These are phyloP conservation scores for Mycena vitilis DNA, from an alignment of 768 basidiomycete genomes.

Conservation along the genomic window DNA sequence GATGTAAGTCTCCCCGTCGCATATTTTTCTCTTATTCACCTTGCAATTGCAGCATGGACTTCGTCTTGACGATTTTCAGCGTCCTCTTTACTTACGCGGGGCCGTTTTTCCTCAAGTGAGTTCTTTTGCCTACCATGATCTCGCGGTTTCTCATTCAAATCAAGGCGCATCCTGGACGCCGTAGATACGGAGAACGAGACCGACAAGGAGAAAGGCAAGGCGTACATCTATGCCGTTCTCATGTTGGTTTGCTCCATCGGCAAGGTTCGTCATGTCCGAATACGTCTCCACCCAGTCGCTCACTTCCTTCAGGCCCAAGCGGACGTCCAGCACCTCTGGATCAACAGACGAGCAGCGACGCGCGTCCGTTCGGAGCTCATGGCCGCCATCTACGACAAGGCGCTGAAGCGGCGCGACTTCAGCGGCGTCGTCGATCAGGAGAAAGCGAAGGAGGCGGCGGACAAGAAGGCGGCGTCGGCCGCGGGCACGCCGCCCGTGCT, in stretches of 20 bases:
- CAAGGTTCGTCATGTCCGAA: neutral
- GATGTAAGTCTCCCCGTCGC: slow-evolving; percentile 1
- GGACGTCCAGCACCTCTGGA: slow-evolving; percentile 15
- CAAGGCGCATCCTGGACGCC: slow-evolving; percentile 7
- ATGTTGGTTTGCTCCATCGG: slow-evolving; percentile 8
- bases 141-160: neutral
- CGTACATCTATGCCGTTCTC: slow-evolving; percentile 15
- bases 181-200: neutral
- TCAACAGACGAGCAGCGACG: slow-evolving; percentile 1
- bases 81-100: neutral
- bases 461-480: no score
- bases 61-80: neutral
- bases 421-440: neutral
- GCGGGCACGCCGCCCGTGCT: no score
- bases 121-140: neutral
- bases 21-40: neutral
- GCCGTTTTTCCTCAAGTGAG: slow-evolving; percentile 21
- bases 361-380: slow-evolving; percentile 17
- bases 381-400: slow-evolving; percentile 19
- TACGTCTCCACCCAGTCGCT: neutral
- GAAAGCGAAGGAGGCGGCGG: neutral
- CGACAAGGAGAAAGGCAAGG: neutral
- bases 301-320: neutral
- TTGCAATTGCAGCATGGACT: neutral
- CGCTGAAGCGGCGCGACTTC: slow-evolving; percentile 12